Evolutionary conservation across 2,329 filamentous ascomycete genomes (phyloP).

Genomic region (Fusarium neocosmosporiellum): DNA sequence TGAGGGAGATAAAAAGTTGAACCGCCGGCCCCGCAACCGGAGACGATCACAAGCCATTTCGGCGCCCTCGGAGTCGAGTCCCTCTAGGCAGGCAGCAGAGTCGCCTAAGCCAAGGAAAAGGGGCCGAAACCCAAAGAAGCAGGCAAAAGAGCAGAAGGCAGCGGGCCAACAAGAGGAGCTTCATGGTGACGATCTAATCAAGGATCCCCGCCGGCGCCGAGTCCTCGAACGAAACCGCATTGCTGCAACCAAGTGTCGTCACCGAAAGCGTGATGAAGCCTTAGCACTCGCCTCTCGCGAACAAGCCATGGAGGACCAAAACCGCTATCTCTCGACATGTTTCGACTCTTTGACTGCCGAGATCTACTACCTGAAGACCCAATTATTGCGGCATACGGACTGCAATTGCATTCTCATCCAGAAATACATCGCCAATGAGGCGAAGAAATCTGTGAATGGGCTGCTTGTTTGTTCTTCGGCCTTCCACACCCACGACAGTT

Average conservation of each 20-base stretch:
- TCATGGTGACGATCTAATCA: too few species aligned
- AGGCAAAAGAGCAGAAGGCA: constrained; percentile 19
- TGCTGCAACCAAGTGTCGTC: constrained; percentile 47
- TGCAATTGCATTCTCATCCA: constrained; percentile 47
- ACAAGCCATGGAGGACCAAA: constrained; percentile 44
- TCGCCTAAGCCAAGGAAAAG: constrained; percentile 35
- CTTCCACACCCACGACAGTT: constrained; percentile 24
- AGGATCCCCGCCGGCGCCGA: too few species aligned
- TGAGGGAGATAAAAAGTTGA: constrained; percentile 22
- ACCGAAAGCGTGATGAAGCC: constrained; percentile 45
- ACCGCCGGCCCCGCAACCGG: constrained; percentile 6
- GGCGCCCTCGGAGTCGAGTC: constrained; percentile 8
- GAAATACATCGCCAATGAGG: constrained; percentile 46
- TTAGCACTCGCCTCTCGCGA: constrained; percentile 43
- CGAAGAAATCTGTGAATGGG: constrained; percentile 42
- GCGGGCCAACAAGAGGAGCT: constrained; percentile 19
- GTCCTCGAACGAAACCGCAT: constrained; percentile 48
- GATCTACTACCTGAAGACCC: constrained; percentile 45
- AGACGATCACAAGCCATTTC: constrained; percentile 20
- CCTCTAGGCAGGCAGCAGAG: neutral
- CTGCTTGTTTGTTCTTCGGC: constrained; percentile 26
- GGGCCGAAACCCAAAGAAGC: constrained; percentile 39
- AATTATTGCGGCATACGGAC: constrained; percentile 45
- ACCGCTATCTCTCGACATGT: constrained; percentile 43
- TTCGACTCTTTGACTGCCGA: constrained; percentile 43